Conservation (phyloP, 371 early-diverging fungal species). For the Amoeboaphelidium protococcarum region DNA sequence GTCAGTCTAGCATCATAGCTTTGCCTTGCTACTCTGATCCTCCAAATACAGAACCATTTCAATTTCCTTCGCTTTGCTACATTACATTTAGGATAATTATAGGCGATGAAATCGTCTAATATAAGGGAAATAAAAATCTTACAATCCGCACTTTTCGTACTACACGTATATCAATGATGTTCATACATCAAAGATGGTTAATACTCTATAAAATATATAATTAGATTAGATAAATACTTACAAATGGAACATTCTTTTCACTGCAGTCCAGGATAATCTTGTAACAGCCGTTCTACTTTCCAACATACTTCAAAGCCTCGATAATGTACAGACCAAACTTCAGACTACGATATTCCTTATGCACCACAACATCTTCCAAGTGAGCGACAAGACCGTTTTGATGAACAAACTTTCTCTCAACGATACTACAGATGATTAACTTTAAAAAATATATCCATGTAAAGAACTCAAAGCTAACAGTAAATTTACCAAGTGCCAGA, state of each 20-base stretch:
- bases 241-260: conserved; percentile 46
- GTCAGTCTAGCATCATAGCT: no score
- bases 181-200: no score
- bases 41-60: neutral
- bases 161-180: no score
- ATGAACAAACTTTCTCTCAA: conserved; percentile 88
- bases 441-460: no score
- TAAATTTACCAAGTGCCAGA: conserved; percentile 81
- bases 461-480: no score
- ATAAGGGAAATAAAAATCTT: no score
- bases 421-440: no score
- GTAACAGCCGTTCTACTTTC: conserved; percentile 21
- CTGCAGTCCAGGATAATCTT: conserved; percentile 50
- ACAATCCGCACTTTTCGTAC: conserved; percentile 79
- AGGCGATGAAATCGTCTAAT: no score
- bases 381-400: conserved; percentile 44
- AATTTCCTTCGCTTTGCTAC: conserved; percentile 30
- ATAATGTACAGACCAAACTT: conserved; percentile 31
- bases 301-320: conserved; percentile 24
- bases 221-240: no score
- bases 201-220: no score
- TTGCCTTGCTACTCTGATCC: neutral
- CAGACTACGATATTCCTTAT: conserved; percentile 70
- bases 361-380: conserved; percentile 69
- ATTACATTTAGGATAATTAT: conserved; percentile 19